Evolutionary conservation across 2,329 filamentous ascomycete species (phyloP).

Genomic region (Rhynchosporium secalis): DNA sequence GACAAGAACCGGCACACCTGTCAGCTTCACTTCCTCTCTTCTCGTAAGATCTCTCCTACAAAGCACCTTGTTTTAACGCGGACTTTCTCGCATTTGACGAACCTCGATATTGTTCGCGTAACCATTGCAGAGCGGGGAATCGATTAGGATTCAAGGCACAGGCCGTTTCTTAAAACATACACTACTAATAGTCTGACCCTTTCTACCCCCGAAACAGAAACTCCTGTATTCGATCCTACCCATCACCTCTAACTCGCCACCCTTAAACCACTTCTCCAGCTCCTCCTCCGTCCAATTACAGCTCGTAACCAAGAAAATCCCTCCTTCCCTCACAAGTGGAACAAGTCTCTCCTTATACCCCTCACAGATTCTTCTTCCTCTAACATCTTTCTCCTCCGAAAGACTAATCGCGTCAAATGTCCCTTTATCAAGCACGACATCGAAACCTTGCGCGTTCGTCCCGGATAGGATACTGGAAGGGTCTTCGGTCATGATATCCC

Average conservation of each 20-base stretch:
- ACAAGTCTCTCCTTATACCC: conserved; percentile 71
- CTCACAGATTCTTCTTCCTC: conserved; percentile 66
- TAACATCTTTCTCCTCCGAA: conserved; percentile 54
- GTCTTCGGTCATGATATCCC: conserved; percentile 51
- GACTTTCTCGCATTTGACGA: not conserved
- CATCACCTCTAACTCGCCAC: conserved; percentile 49
- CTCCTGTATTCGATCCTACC: conserved; percentile 77
- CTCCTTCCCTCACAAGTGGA: conserved; percentile 66
- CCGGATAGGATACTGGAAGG: conserved; percentile 34
- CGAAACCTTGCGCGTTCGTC: conserved; percentile 58
- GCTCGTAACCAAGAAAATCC: conserved; percentile 83
- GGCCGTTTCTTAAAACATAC: conserved; percentile 69
- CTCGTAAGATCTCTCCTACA: too few relatives aligned
- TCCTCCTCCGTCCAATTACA: conserved; percentile 98
- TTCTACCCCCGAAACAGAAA: conserved; percentile 86
- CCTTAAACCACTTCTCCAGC: conserved; percentile 75
- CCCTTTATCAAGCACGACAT: conserved; percentile 95
- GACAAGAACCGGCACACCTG: too few relatives aligned
- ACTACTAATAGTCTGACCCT: conserved; percentile 86
- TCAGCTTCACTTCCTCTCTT: too few relatives aligned
- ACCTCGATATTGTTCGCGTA: too few relatives aligned
- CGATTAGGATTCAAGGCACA: not conserved
- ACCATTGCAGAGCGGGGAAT: not conserved
- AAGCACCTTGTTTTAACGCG: too few relatives aligned
- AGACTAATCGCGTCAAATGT: conserved; percentile 95